Base-by-base conservation (phyloP, 2,329 filamentous ascomycete genomes). In the Stemphylium lycopersici region DNA sequence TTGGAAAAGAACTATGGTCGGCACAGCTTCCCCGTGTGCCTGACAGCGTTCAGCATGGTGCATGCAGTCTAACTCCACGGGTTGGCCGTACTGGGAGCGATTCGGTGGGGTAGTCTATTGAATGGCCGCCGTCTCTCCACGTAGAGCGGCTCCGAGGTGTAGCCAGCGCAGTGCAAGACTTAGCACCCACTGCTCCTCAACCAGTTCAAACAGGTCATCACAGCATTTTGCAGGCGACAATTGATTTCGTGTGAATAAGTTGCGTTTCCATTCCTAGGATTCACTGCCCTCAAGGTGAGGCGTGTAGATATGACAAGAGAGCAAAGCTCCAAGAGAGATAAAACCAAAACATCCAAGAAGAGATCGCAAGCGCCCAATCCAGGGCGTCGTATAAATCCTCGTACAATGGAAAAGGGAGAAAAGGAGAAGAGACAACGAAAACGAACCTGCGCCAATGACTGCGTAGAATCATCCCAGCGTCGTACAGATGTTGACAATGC, bases 401-500 rank as follows among this genome's bases (percentile, higher is more conserved):
- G 66, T 73, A 74, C 71, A 74, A 62, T 48, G 61, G 59, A 69
- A 67, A 57, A 55, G n/a, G n/a, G n/a, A n/a, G n/a, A 46, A 32
- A 40, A 33, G 4, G 18, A 52, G 42, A 52, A 39, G 33, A 40
- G 42, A 52, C 52, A 62, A 63, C 63, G 56, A 61, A 47, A 51
- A 57, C 42, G 59, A 67, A 63, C 56, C 63, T 65, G 62, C 65
- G 64, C 64, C 62, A 61, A 63, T 59, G 65, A 68, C 62, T 66
- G 66, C 67, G 65, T 71, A 73, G 68, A 68, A 68, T 75, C 73
- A 71, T 76, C 67, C 70, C 69, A 76, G 71, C 65, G 70, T 76
- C 68, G 68, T 76, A 74, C 72, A 75, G 65, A 39, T 68, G 65
- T 64, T 64, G 26, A 29, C 26, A 71, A 73, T 73, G 70, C 70